These are phyloP conservation scores for Ambispora gerdemannii DNA, from an alignment of 192 early-diverging fungal genomes.

Conservation along the genomic window DNA sequence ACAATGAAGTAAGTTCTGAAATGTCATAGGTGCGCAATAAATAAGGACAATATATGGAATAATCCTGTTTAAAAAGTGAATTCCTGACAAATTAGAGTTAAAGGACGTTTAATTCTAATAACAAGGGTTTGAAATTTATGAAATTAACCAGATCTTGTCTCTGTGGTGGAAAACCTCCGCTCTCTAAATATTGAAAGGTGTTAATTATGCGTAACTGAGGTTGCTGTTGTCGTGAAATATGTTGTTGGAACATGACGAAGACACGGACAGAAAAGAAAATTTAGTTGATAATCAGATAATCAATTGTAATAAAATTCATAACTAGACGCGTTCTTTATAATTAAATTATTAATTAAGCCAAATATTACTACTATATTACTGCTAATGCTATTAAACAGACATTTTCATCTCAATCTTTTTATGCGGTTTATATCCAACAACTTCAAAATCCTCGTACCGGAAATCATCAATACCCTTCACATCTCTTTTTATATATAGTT, in stretches of 20 bases:
- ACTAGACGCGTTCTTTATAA: no score
- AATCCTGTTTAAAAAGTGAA: neutral
- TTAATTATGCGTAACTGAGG: no score
- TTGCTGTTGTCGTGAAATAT: no score
- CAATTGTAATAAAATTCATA: no score
- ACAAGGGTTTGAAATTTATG: neutral
- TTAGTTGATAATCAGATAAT: no score
- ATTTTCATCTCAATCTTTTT: slow-evolving; percentile 90
- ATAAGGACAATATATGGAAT: neutral
- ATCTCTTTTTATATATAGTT: slow-evolving; percentile 48
- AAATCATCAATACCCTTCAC: slow-evolving; percentile 69
- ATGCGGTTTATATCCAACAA: slow-evolving; percentile 84
- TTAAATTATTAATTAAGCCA: no score
- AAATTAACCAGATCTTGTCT: neutral
- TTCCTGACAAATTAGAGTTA: neutral
- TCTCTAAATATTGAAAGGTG: neutral
- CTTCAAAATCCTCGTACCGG: slow-evolving; percentile 70
- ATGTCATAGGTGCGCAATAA: neutral
- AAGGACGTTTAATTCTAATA: no score
- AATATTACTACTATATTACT: no score
- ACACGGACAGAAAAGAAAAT: no score
- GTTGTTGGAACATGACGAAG: no score
- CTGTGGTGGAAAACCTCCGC: neutral
- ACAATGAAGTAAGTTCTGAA: neutral
- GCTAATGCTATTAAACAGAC: no score